Evolutionary conservation across 495 filamentous ascomycete species (phyloP).

Genomic region (Aspergillus saccharolyticus): DNA sequence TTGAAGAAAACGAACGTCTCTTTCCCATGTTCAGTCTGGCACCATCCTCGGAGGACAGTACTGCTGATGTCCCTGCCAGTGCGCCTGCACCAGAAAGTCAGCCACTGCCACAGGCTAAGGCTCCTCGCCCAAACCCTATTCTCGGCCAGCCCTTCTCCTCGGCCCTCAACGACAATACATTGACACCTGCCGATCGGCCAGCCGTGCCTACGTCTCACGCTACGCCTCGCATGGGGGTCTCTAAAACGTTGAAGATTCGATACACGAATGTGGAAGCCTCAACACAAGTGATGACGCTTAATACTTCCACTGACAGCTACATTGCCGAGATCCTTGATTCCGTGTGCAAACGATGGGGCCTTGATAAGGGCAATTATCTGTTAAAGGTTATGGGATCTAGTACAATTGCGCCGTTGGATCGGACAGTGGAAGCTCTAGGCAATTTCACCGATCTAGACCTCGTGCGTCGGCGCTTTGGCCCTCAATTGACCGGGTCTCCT

Average conservation of each 20-base stretch:
- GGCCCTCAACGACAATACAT: constrained; percentile 50
- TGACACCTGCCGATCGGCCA: constrained; percentile 61
- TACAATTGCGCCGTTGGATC: constrained; percentile 78
- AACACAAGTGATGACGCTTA: constrained; percentile 60
- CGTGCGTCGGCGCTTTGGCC: constrained; percentile 77
- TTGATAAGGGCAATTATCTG: constrained; percentile 85
- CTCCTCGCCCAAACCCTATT: constrained; percentile 53
- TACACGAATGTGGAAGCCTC: constrained; percentile 67
- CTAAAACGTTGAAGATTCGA: constrained; percentile 80
- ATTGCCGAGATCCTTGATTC: constrained; percentile 87
- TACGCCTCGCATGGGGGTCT: constrained; percentile 66
- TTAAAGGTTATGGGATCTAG: constrained; percentile 82
- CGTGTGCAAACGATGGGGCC: constrained; percentile 81
- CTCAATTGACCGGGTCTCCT: constrained; percentile 72
- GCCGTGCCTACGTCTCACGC: constrained; percentile 50
- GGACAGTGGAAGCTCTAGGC: constrained; percentile 84
- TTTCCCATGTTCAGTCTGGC: constrained; percentile 69
- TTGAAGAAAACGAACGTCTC: constrained; percentile 67
- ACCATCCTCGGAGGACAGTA: constrained; percentile 39
- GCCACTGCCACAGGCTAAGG: constrained; percentile 24
- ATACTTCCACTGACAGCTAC: constrained; percentile 89
- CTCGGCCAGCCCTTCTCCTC: constrained; percentile 47
- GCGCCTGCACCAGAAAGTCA: constrained; percentile 38
- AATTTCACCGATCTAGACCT: constrained; percentile 81
- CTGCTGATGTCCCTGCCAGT: constrained; percentile 32